Evolutionary conservation across 495 filamentous ascomycete species (phyloP).

Genomic region (Xylaria intraflava): DNA sequence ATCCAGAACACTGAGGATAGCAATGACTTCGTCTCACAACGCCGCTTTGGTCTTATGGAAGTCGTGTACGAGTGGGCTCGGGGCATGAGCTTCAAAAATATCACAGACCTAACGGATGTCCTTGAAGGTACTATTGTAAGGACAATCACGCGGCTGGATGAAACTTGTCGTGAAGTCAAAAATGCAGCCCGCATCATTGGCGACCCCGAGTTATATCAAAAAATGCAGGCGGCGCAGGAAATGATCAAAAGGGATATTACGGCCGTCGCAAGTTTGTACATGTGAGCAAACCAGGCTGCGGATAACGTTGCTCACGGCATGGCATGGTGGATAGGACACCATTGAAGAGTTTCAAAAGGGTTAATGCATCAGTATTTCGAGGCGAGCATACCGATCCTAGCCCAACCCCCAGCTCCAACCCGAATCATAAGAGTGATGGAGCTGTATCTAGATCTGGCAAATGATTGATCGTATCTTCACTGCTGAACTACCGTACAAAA

Average conservation of each 20-base stretch:
- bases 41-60: constrained; percentile 88
- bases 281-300: constrained; percentile 34
- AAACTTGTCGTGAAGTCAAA: constrained; percentile 96
- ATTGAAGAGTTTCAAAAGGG: not conserved
- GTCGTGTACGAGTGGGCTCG: constrained; percentile 98
- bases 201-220: constrained; percentile 85
- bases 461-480: too few relatives aligned
- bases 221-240: constrained; percentile 96
- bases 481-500: too few relatives aligned
- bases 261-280: constrained; percentile 80
- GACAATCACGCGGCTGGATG: constrained; percentile 85
- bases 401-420: too few relatives aligned
- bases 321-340: not conserved
- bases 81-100: constrained; percentile 96
- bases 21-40: constrained; percentile 82
- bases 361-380: not conserved
- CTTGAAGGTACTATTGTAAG: constrained; percentile 94
- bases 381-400: not conserved
- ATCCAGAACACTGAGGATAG: constrained; percentile 81
- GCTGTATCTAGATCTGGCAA: too few relatives aligned
- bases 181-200: constrained; percentile 93
- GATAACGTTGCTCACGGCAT: not conserved
- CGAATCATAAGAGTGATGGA: not conserved
- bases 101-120: constrained; percentile 93
- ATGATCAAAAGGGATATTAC: constrained; percentile 95